A percentile compares a stretch with the other conserved stretches of the same genome.
These are phyloP conservation scores for Jasminum sambac DNA, from an alignment of 257 asterid species.

Conservation along the genomic window DNA sequence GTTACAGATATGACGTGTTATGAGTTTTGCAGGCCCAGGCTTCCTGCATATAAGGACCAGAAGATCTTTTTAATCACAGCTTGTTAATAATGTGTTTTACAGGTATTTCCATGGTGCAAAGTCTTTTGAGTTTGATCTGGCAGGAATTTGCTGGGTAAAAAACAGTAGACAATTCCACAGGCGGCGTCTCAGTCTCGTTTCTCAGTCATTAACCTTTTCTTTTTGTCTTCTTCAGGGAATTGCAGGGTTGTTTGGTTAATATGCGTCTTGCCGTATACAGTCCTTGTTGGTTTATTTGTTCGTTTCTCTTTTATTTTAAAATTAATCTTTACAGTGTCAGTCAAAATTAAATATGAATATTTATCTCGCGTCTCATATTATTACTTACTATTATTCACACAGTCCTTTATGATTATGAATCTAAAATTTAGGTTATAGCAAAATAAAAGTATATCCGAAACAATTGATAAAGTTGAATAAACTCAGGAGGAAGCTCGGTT, in stretches of 20 bases:
- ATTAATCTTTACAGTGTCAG: no score
- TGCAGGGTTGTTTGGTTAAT: neutral
- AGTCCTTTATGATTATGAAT: no score
- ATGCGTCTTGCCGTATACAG: no score
- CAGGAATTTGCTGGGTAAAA: slow-evolving; percentile 42
- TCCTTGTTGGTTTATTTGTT: no score
- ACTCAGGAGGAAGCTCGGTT: no score
- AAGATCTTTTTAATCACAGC: slow-evolving; percentile 36
- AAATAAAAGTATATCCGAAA: no score
- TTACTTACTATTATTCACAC: no score
- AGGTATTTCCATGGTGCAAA: slow-evolving; percentile 50
- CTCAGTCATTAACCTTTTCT: neutral
- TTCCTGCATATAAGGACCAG: slow-evolving; percentile 53
- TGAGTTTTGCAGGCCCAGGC: slow-evolving; percentile 98
- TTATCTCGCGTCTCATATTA: no score
- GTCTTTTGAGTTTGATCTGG: slow-evolving; percentile 25
- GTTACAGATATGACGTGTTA: slow-evolving; percentile 43
- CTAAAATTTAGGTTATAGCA: no score
- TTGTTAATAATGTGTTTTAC: slow-evolving; percentile 71
- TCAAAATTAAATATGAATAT: no score
- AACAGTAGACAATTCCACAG: neutral
- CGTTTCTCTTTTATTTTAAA: no score
- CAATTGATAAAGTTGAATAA: no score
- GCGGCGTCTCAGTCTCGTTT: neutral
- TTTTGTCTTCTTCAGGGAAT: neutral